These are phyloP conservation scores for Populus deltoides DNA, from an alignment of 345 rosid species.

Conservation along the genomic window DNA sequence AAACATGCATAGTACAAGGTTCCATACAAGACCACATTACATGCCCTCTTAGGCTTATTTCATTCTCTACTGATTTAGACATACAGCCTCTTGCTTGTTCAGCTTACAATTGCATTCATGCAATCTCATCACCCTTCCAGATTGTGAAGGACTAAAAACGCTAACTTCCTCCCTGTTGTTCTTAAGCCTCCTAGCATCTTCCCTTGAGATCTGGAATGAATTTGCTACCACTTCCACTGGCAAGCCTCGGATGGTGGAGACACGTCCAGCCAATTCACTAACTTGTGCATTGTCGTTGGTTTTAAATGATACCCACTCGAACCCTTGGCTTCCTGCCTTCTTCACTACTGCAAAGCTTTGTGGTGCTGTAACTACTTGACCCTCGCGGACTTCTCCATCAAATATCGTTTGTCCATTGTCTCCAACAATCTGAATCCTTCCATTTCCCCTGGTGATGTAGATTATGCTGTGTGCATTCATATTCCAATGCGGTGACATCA, in stretches of 20 bases:
- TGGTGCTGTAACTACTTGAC: conserved; percentile 37
- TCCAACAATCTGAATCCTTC: conserved; percentile 28
- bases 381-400: conserved; percentile 22
- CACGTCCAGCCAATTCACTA: conserved; percentile 28
- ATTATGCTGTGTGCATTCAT: conserved; percentile 36
- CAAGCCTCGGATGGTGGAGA: conserved; percentile 20
- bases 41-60: no score
- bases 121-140: background rate
- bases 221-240: conserved; percentile 35
- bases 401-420: conserved; percentile 28
- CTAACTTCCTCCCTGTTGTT: background rate
- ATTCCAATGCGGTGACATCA: conserved; percentile 34
- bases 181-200: conserved; percentile 36
- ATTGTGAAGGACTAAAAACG: background rate
- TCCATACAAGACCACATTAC: no score
- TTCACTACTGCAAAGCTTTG: conserved; percentile 32
- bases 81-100: no score
- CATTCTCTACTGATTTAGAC: no score
- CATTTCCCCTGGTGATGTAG: conserved; percentile 33
- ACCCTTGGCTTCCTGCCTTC: conserved; percentile 30
- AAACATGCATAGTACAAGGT: no score
- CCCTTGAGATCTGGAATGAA: conserved; percentile 33
- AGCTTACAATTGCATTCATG: no score
- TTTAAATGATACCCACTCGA: conserved; percentile 39
- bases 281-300: conserved; percentile 25